Evolutionary conservation across 2,329 filamentous ascomycete genomes (phyloP), one percentile per base, ranked within the genome.

Genomic region (Fusarium concolor): DNA sequence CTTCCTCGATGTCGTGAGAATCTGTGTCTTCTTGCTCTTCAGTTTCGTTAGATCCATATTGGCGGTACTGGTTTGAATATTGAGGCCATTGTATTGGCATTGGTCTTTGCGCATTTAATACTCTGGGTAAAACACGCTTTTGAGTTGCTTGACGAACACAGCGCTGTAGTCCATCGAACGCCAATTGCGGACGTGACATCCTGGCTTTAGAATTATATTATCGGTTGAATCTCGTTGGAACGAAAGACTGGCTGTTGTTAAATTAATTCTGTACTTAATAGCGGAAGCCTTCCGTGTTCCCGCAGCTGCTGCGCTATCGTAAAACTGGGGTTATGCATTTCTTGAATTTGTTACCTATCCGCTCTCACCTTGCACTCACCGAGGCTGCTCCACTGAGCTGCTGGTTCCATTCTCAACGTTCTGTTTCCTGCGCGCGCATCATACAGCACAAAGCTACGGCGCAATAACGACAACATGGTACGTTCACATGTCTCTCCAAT

Each of bases 141-240:
- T 87, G 84, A 58, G 87, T 80, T 10, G 83, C 84, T 14, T 88
- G 88, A 72, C 87, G 90, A 17, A 91, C 79, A 73, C 85, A 89
- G 74, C 86, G 85, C 87, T 88, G 90, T 44, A 91, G 82, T 62
- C 88, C 87, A 75, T 91, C 88, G 35, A 83, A 73, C 3, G 81
- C 75, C 50, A 84, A 70, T 64, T 61, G 61, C 39, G 65, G 69
- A 42, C 72, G 71, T 62, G 74, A 75, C 78, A 79, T 79, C 14
- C 37, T 52, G 29, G 26, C 41, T 29, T 31, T 33, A 37, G 22
- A 14, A 44, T 39, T 62, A 44, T 14, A 56, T 53, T 52, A 38
- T 31, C 28, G 49, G 22, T 37, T 42, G 29, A 59, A n/a, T n/a
- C n/a, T n/a, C 35, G 42, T 37, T 24, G 24, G 46, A 15, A 15